A percentile compares a stretch with the other conserved stretches of the same genome.
phyloP scores from a whole-genome alignment of 805 yeast genomes.

The Scheffersomyces amazonensis region DNA sequence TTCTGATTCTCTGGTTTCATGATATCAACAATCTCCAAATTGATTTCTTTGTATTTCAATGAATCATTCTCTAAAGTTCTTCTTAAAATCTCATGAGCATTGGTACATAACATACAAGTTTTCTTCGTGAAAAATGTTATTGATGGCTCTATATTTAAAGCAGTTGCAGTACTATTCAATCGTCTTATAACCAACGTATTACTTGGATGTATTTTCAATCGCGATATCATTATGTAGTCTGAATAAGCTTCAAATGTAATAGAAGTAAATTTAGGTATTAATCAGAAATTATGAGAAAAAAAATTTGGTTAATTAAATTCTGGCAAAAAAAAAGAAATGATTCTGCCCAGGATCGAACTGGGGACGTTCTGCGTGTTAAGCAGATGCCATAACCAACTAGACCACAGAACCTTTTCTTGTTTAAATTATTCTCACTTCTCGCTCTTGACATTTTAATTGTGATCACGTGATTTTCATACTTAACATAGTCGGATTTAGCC shows the following conservation, averaged over 20 bases:
- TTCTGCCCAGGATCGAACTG: slow-evolving; percentile 99
- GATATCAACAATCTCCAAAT: slow-evolving; percentile 52
- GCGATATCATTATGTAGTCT: too few relatives aligned
- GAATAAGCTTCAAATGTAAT: too few relatives aligned
- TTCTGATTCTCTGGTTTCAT: slow-evolving; percentile 53
- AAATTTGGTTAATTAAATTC: too few relatives aligned
- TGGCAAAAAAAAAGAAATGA: slow-evolving; percentile 41
- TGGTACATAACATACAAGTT: slow-evolving; percentile 66
- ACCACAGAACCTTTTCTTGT: slow-evolving; percentile 77
- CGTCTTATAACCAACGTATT: too few relatives aligned
- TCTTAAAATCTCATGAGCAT: slow-evolving; percentile 53
- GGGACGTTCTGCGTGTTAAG: slow-evolving; percentile 99
- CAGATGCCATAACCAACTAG: slow-evolving; percentile 99
- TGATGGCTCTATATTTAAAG: neutral
- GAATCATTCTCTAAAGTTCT: slow-evolving; percentile 34
- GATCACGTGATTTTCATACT: too few relatives aligned
- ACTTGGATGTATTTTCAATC: too few relatives aligned
- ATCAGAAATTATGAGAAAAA: too few relatives aligned
- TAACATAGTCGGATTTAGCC: too few relatives aligned
- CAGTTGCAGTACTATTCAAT: too few relatives aligned
- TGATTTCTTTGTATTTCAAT: slow-evolving; percentile 20
- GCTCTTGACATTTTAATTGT: too few relatives aligned
- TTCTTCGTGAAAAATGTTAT: slow-evolving; percentile 64
- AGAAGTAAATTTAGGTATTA: too few relatives aligned
- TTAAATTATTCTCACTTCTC: too few relatives aligned